Percentiles rank a stretch among this genome's conserved stretches.
Conservation (phyloP, 805 yeast species). For the Pichia manshurica region DNA sequence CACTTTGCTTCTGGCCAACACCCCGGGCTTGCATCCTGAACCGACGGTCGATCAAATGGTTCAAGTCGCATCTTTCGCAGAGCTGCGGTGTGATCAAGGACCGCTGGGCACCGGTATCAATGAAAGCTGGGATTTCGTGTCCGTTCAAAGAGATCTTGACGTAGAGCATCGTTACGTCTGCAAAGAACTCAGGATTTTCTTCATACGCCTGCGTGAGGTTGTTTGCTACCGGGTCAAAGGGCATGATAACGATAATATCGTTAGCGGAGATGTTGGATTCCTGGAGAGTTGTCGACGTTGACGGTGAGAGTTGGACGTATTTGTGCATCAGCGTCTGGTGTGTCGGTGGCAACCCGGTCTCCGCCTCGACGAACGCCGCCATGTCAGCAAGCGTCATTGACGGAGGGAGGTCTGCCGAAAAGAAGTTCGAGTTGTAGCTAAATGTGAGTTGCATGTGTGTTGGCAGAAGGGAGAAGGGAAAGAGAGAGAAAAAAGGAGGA, state of each 20-base stretch:
- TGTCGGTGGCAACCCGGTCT: conserved; percentile 10
- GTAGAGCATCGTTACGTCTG: conserved; percentile 77
- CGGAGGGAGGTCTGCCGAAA: conserved; percentile 11
- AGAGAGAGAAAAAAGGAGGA: too few relatives aligned
- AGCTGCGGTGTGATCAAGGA: conserved; percentile 76
- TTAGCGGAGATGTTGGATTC: conserved; percentile 4
- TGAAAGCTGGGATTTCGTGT: conserved; percentile 79
- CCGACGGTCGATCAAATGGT: conserved; percentile 70
- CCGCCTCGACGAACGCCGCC: conserved; percentile 12
- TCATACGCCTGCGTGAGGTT: conserved; percentile 73
- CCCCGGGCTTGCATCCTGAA: conserved; percentile 83
- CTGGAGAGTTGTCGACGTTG: conserved; percentile 7
- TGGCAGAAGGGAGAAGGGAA: too few relatives aligned
- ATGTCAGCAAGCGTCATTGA: conserved; percentile 13
- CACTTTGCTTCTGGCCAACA: conserved; percentile 73
- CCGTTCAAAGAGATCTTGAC: conserved; percentile 76
- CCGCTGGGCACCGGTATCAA: conserved; percentile 93
- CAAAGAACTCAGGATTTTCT: conserved; percentile 84
- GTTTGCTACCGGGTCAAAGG: conserved; percentile 11
- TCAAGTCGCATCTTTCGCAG: conserved; percentile 67
- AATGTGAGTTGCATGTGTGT: conserved; percentile 8
- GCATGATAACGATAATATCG: conserved; percentile 7
- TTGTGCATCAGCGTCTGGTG: conserved; percentile 11
- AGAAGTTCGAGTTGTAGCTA: conserved; percentile 2
- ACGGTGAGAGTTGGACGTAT: conserved; percentile 8